A percentile compares a stretch with the other conserved stretches of the same genome.
phyloP scores from a whole-genome alignment of 495 filamentous ascomycete genomes.

The Penicillium longicatenatum region DNA sequence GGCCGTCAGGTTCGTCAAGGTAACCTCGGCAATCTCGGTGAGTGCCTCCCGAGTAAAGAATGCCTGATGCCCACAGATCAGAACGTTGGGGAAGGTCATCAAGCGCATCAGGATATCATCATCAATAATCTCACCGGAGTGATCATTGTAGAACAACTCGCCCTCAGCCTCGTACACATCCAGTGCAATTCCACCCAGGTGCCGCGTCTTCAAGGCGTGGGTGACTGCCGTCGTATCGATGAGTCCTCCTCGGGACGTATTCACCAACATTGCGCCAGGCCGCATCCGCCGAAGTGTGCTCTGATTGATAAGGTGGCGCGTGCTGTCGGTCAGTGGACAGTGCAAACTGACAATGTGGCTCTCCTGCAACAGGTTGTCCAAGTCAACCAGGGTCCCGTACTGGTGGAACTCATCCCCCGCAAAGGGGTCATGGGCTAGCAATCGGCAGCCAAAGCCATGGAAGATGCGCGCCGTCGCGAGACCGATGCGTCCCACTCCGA shows the following conservation, averaged over 20 bases:
- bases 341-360: conserved; percentile 65
- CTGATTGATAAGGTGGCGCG: conserved; percentile 62
- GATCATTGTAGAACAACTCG: conserved; percentile 65
- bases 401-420: conserved; percentile 45
- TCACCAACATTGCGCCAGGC: conserved; percentile 61
- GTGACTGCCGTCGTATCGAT: conserved; percentile 62
- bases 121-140: conserved; percentile 66
- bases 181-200: conserved; percentile 71
- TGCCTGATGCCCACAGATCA: conserved; percentile 69
- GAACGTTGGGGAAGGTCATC: conserved; percentile 69
- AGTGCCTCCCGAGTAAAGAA: conserved; percentile 71
- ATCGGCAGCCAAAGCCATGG: conserved; percentile 61
- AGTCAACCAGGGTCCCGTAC: conserved; percentile 54
- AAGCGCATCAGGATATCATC: conserved; percentile 69
- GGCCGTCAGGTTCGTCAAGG: conserved; percentile 54
- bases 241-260: conserved; percentile 66
- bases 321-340: conserved; percentile 62
- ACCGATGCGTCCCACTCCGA: conserved; percentile 40
- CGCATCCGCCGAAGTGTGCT: conserved; percentile 57
- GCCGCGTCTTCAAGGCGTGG: conserved; percentile 57
- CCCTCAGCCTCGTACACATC: conserved; percentile 86
- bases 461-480: conserved; percentile 46
- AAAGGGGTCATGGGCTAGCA: conserved; percentile 62
- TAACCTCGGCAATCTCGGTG: conserved; percentile 63
- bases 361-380: conserved; percentile 55